Conservation (phyloP, 768 basidiomycete genomes). For the Naganishia onofrii region DNA sequence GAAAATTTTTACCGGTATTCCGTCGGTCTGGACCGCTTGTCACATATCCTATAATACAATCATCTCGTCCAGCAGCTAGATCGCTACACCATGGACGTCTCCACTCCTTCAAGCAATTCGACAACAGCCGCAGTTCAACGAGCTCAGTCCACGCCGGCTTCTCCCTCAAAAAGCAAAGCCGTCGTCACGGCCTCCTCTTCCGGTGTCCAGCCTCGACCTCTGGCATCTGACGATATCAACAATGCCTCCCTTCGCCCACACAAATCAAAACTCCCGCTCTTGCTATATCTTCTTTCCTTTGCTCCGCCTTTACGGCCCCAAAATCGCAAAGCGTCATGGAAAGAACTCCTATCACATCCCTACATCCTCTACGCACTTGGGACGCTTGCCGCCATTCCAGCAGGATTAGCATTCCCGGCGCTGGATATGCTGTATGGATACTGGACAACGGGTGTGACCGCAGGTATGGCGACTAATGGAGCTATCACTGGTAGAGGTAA, state of each 20-base stretch:
- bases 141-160: neutral
- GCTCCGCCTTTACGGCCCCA: slow-evolving; percentile 35
- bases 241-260: slow-evolving; percentile 30
- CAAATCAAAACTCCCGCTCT: slow-evolving; percentile 34
- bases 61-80: too few relatives aligned
- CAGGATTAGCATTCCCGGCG: slow-evolving; percentile 40
- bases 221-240: slow-evolving; percentile 11
- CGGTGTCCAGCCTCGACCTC: slow-evolving; percentile 10
- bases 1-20: too few relatives aligned
- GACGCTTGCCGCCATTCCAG: slow-evolving; percentile 33
- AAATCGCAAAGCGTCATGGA: slow-evolving; percentile 12
- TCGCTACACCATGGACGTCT: neutral
- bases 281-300: slow-evolving; percentile 41
- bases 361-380: slow-evolving; percentile 35
- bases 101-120: neutral
- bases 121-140: neutral
- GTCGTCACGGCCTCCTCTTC: slow-evolving; percentile 3
- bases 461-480: neutral
- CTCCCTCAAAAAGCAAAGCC: slow-evolving; percentile 5
- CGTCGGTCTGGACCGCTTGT: too few relatives aligned
- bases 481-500: slow-evolving; percentile 30
- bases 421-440: slow-evolving; percentile 41
- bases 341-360: slow-evolving; percentile 36
- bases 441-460: slow-evolving; percentile 41
- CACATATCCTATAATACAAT: too few relatives aligned